Evolutionary conservation across 75 land plant genomes (phyloP).

Genomic region (Azolla pinnata): DNA sequence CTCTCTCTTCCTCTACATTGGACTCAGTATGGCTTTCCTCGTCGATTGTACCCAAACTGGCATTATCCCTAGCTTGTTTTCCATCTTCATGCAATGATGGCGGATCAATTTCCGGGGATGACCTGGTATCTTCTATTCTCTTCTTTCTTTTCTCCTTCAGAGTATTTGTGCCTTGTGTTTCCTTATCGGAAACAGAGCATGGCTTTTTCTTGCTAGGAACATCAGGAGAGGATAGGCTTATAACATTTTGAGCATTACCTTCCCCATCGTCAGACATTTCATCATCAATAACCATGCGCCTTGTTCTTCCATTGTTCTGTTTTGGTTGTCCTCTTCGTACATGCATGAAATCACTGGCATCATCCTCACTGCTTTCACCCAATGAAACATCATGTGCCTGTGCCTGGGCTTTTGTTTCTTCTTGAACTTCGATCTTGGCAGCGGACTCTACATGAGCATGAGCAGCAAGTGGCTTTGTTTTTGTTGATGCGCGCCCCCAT

Average conservation of each 20-base stretch:
- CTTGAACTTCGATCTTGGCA: slow-evolving; percentile 21
- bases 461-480: slow-evolving; percentile 33
- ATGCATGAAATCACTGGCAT: slow-evolving; percentile 17
- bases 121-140: too few relatives aligned
- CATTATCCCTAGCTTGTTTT: too few relatives aligned
- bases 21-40: too few relatives aligned
- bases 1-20: too few relatives aligned
- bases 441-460: not conserved
- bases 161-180: not conserved
- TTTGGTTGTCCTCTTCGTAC: slow-evolving; percentile 39
- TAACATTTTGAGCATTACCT: slow-evolving; percentile 33
- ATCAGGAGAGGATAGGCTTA: slow-evolving; percentile 67
- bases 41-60: too few relatives aligned
- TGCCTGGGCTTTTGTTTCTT: slow-evolving; percentile 56
- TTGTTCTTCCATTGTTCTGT: slow-evolving; percentile 36
- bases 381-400: slow-evolving; percentile 36
- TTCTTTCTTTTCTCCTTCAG: not conserved
- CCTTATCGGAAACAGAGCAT: not conserved
- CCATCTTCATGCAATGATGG: too few relatives aligned
- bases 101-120: too few relatives aligned
- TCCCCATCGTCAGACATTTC: slow-evolving; percentile 42
- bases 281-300: slow-evolving; percentile 56
- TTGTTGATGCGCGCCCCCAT: slow-evolving; percentile 72
- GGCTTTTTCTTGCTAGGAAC: slow-evolving; percentile 23
- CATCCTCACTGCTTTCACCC: slow-evolving; percentile 54